These are phyloP conservation scores for Rhodamnia argentea DNA, from an alignment of 345 rosid genomes.

Conservation along the genomic window DNA sequence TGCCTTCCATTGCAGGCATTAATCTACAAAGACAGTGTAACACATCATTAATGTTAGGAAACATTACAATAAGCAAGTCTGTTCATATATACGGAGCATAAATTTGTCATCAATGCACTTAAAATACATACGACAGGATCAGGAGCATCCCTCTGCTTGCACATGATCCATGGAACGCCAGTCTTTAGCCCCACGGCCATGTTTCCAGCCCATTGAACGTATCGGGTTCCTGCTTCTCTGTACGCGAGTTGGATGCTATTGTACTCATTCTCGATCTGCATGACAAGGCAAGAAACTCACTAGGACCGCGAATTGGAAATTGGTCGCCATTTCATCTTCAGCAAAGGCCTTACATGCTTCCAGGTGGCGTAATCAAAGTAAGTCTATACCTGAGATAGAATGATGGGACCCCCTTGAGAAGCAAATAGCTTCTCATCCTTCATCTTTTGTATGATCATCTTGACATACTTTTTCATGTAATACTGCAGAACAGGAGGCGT, in stretches of 20 bases:
- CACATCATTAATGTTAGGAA: neutral
- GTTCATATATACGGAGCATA: too few species aligned
- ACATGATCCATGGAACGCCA: conserved; percentile 52
- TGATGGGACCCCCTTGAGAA: conserved; percentile 45
- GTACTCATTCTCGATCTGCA: conserved; percentile 55
- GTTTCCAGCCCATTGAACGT: conserved; percentile 50
- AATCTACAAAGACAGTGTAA: conserved; percentile 28
- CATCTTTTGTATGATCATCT: conserved; percentile 22
- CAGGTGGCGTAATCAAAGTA: neutral
- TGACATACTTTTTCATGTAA: conserved; percentile 30
- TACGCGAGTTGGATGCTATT: conserved; percentile 29
- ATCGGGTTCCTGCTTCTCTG: conserved; percentile 22
- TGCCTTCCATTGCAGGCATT: conserved; percentile 96
- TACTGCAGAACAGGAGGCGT: conserved; percentile 6
- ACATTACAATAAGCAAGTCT: neutral
- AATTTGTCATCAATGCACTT: neutral
- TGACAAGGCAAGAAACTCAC: neutral
- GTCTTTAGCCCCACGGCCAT: conserved; percentile 20
- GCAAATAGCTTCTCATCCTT: conserved; percentile 32
- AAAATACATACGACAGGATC: conserved; percentile 28
- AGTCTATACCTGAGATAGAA: conserved; percentile 31
- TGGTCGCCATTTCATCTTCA: neutral
- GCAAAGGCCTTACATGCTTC: neutral
- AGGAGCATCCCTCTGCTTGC: conserved; percentile 51
- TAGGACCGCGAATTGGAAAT: neutral